Conservation (phyloP, 2,329 filamentous ascomycete genomes). For the Hysterium pulicare region DNA sequence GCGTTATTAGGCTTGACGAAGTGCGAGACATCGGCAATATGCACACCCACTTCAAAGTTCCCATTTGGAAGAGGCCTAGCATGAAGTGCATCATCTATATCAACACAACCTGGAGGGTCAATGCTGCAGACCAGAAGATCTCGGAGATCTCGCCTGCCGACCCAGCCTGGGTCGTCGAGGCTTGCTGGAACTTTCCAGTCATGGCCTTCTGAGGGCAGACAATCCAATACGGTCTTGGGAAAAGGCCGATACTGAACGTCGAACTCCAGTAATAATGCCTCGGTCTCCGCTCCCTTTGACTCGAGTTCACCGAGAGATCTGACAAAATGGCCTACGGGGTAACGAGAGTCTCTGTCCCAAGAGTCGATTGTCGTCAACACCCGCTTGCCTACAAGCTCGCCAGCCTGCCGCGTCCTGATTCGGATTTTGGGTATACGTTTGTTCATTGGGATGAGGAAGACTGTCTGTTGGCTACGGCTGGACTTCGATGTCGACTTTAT, state of each 20-base stretch:
- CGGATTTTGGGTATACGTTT: slow-evolving; percentile 96
- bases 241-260: slow-evolving; percentile 98
- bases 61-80: slow-evolving; percentile 81
- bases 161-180: slow-evolving; percentile 81
- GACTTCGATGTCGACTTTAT: slow-evolving; percentile 70
- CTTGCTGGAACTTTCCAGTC: slow-evolving; percentile 87
- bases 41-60: slow-evolving; percentile 93
- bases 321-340: slow-evolving; percentile 91
- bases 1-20: slow-evolving; percentile 96
- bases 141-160: slow-evolving; percentile 76
- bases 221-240: slow-evolving; percentile 91
- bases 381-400: slow-evolving; percentile 84
- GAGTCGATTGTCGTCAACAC: slow-evolving; percentile 90
- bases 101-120: slow-evolving; percentile 91
- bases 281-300: slow-evolving; percentile 95
- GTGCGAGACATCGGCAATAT: slow-evolving; percentile 98
- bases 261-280: slow-evolving; percentile 88
- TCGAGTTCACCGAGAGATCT: slow-evolving; percentile 90
- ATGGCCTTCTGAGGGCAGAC: slow-evolving; percentile 84
- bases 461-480: slow-evolving; percentile 81
- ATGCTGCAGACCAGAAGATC: slow-evolving; percentile 93
- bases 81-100: slow-evolving; percentile 97
- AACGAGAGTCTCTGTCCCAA: slow-evolving; percentile 90
- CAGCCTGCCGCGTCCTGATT: slow-evolving; percentile 84
- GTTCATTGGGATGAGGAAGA: slow-evolving; percentile 97